These are phyloP conservation scores for Albugo candida DNA, from an alignment of 352 stramenopile species.

Conservation along the genomic window DNA sequence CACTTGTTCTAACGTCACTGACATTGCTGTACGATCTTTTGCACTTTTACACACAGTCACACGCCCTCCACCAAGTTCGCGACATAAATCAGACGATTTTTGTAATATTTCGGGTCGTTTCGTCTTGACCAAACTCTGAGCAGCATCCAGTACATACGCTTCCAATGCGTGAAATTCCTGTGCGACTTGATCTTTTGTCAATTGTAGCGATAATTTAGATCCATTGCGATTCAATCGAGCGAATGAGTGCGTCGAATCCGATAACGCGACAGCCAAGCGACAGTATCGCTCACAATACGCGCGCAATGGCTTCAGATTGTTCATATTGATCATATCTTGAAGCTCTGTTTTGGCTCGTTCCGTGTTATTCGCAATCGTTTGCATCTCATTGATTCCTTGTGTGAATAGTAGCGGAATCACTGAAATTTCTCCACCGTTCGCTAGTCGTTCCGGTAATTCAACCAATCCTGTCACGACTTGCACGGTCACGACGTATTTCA, in stretches of 20 bases:
- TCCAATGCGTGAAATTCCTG: slow-evolving; percentile 48
- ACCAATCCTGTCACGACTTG: slow-evolving; percentile 60
- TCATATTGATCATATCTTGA: slow-evolving; percentile 80
- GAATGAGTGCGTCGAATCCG: neutral
- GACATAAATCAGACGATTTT: slow-evolving; percentile 57
- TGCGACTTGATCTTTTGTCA: slow-evolving; percentile 55
- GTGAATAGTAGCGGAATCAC: slow-evolving; percentile 76
- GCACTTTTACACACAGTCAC: slow-evolving; percentile 94
- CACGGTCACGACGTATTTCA: slow-evolving; percentile 74
- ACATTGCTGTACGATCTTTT: slow-evolving; percentile 97
- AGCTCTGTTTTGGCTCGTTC: slow-evolving; percentile 75
- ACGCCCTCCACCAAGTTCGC: slow-evolving; percentile 76
- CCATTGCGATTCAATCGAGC: neutral
- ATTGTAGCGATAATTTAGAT: slow-evolving; percentile 10
- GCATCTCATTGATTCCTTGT: slow-evolving; percentile 90
- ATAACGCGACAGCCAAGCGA: slow-evolving; percentile 30
- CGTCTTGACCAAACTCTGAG: slow-evolving; percentile 70
- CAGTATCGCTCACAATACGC: slow-evolving; percentile 72
- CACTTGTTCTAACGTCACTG: slow-evolving; percentile 90
- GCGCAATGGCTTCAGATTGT: slow-evolving; percentile 63
- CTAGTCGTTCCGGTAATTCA: slow-evolving; percentile 49
- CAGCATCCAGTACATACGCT: slow-evolving; percentile 45
- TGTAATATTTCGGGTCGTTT: slow-evolving; percentile 77
- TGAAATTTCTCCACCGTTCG: slow-evolving; percentile 46
- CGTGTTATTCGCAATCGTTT: slow-evolving; percentile 86